Evolutionary conservation across 306 rosid species (phyloP), one percentile per base, ranked within the genome.

Genomic region (Fragaria ananassa): DNA sequence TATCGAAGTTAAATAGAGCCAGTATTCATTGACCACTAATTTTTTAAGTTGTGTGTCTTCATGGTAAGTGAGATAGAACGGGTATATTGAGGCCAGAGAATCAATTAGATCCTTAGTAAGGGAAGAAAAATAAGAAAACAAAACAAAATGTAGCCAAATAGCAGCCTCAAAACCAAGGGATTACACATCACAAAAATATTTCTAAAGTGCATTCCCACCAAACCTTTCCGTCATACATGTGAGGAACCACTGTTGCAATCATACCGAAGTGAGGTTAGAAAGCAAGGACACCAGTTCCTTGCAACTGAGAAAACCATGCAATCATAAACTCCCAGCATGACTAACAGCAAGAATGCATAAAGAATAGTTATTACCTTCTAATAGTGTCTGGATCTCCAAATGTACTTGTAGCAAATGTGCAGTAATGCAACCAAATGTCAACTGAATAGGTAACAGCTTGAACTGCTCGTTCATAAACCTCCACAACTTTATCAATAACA

Each of bases 341-440:
- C 66, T 74, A 64, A 68, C 27, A 75, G 58, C 17, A 29, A 41
- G 41, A 54, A 75, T 29, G 75, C 75, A 66, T 56, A 84, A 67
- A 47, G 78, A 86, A 81, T 73, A 42, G 58, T 84, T 72, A 90
- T 88, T 93, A 96, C 99, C 99, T 96, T 86, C 98, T 88, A 56
- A 91, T 87, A 35, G 95, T 91, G 77, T 93, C 99, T 71, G 98
- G 89, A 87, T 96, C 99, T 57, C 96, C 97, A 77, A 92, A 96
- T 1, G 99, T 89, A 89, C 83, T 85, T 68, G 88, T 83, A 49
- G 99, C 86, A 84, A 96, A 96, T 78, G 90, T 88, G 89, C 98
- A 92, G 89, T 96, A 96, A 89, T 96, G 99, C 93, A 96, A 85
- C 99, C 99, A 96, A 78, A 96, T 93, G 83, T 96, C 99, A 75